A percentile compares a stretch with the other conserved stretches of the same genome.
phyloP scores from a whole-genome alignment of 371 early-diverging fungal species.

The Mucor irregularis region DNA sequence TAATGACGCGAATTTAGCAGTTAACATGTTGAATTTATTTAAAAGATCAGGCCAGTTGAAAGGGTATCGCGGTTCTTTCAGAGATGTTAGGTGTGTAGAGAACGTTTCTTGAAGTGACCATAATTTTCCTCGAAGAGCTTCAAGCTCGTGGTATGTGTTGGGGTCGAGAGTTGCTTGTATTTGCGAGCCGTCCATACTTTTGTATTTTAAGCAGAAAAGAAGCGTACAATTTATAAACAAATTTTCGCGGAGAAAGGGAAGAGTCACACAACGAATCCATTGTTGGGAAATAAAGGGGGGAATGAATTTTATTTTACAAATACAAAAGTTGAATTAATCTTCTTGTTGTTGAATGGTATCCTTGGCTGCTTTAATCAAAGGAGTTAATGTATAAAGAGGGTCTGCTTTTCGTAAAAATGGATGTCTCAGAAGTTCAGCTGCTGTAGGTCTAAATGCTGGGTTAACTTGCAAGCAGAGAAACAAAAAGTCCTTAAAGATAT shows the following conservation, averaged over 20 bases:
- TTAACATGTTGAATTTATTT: constrained; percentile 71
- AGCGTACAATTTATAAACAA: too few relatives aligned
- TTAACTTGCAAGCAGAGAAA: constrained; percentile 79
- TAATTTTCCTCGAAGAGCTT: constrained; percentile 59
- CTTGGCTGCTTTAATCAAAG: constrained; percentile 85
- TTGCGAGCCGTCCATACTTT: constrained; percentile 10
- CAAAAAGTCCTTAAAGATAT: constrained; percentile 83
- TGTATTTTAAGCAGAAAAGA: not conserved
- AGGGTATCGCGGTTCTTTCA: constrained; percentile 48
- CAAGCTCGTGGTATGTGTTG: constrained; percentile 56
- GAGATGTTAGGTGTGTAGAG: constrained; percentile 41
- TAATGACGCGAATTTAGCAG: constrained; percentile 57
- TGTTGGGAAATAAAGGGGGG: too few relatives aligned
- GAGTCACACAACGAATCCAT: too few relatives aligned
- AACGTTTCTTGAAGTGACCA: constrained; percentile 68
- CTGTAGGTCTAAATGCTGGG: constrained; percentile 78
- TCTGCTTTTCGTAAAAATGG: constrained; percentile 88
- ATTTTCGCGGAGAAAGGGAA: too few relatives aligned
- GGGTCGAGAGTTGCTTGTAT: constrained; percentile 31
- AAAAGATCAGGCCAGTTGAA: constrained; percentile 59
- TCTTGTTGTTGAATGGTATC: constrained; percentile 44
- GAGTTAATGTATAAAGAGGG: constrained; percentile 79
- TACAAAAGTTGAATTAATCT: too few relatives aligned
- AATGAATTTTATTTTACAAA: too few relatives aligned
- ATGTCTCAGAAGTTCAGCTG: constrained; percentile 77